These are phyloP conservation scores for Ascochyta koolunga DNA, from an alignment of 2,329 filamentous ascomycete species.

Conservation along the genomic window DNA sequence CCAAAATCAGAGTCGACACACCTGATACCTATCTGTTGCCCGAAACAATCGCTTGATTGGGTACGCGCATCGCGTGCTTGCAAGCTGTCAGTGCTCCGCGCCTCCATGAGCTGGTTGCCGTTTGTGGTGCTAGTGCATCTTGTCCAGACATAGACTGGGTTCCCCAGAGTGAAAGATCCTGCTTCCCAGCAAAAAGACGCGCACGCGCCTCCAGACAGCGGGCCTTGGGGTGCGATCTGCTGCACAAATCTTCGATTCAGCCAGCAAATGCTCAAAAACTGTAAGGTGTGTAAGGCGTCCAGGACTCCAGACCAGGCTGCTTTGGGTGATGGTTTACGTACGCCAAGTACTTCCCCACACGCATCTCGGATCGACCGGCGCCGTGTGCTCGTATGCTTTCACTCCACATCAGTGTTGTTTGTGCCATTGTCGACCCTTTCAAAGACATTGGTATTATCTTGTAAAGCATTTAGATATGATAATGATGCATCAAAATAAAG, in stretches of 20 bases:
- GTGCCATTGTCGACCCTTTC: not conserved
- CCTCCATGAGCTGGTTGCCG: conserved; percentile 16
- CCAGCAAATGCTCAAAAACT: conserved; percentile 26
- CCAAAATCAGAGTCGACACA: not conserved
- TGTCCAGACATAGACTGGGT: conserved; percentile 7
- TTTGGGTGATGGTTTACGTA: conserved; percentile 36
- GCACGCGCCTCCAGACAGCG: conserved; percentile 20
- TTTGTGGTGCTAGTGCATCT: conserved; percentile 15
- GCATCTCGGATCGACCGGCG: conserved; percentile 32
- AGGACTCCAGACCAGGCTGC: conserved; percentile 17
- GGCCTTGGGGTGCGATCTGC: conserved; percentile 22
- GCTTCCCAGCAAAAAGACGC: conserved; percentile 17
- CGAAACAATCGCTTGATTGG: not conserved
- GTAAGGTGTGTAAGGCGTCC: conserved; percentile 19
- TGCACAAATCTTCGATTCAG: conserved; percentile 26
- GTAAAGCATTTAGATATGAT: not conserved
- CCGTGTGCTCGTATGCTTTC: conserved; percentile 24
- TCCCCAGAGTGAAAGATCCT: conserved; percentile 22
- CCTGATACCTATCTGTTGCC: not conserved
- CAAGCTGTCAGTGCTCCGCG: conserved; percentile 10
- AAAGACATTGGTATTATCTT: not conserved
- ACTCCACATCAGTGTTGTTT: not conserved
- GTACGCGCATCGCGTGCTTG: conserved; percentile 7
- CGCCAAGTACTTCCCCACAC: conserved; percentile 41
- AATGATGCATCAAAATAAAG: not conserved